Evolutionary conservation across 305 asterid genomes (phyloP), one percentile per base, ranked within the genome.

Genomic region (Salvia sclarea): DNA sequence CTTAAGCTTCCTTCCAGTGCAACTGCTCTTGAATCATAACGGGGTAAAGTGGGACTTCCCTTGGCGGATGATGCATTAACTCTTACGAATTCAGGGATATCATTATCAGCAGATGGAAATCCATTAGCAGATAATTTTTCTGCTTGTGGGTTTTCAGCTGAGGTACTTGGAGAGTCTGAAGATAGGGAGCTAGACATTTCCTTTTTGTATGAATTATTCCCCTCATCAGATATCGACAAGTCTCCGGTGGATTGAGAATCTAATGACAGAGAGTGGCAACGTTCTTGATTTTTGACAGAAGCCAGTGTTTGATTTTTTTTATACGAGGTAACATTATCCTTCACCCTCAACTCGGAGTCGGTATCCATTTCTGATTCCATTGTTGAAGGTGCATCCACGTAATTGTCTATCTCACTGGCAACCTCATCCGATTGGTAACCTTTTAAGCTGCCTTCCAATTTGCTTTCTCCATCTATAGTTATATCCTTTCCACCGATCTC

Each of bases 331-430:
- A 76, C 66, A 79, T 80, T 78, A 37, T 47, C 76, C 79, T 74
- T 84, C 80, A 75, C 65, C 81, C 84, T 86, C 75, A 79, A 30
- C 81, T 91, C 96, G 0, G 85, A 80, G 64, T 84, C 93, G 38
- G 90, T 85, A 55, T 87, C 97, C 76, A 83, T 68, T 76, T 85
- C 95, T 49, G 92, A 83, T 50, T 86, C 97, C 80, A 89, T 89
- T 64, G 88, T 85, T 47, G 92, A 76, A 60, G 89, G 87, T 62
- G 95, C 96, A 79, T 91, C 97, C 71, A 86, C 80, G 48, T 76
- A 91, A 76, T 85, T 86, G 64, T 88, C 95, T 62, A 81, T 75
- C 82, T 86, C 95, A 80, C 96, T 84, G 22, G 85, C 85, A 64
- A 79, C 57, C 63, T 81, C 94, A 77, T 87, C 95, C 31, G 92